Evolutionary conservation across 192 early-diverging fungal species (phyloP).

Genomic region (Phycomyces blakesleeanus): DNA sequence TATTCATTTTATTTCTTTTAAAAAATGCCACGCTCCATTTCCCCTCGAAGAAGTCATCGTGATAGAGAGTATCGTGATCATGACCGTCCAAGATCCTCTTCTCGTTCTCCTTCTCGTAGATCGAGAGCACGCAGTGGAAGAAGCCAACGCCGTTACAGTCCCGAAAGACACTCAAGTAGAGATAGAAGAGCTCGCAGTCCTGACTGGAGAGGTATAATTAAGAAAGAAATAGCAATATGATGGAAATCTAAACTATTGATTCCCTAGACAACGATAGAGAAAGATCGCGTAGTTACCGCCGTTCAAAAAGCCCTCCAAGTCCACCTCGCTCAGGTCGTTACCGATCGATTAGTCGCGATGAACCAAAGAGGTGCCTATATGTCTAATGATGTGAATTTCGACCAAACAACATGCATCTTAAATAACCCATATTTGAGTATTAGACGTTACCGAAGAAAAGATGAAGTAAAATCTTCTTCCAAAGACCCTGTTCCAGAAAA

Average conservation of each 20-base stretch:
- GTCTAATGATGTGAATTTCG: background rate
- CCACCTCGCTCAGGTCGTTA: background rate
- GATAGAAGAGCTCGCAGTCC: background rate
- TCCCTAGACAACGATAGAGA: background rate
- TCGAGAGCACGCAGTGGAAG: background rate
- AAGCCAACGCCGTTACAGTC: background rate
- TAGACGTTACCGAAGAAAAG: background rate
- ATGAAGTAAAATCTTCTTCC: background rate
- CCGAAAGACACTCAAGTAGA: conserved; percentile 1
- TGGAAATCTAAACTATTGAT: too few relatives aligned
- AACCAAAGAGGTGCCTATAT: background rate
- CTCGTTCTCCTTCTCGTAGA: conserved; percentile 17
- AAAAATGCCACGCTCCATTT: conserved; percentile 20
- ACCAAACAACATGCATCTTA: background rate
- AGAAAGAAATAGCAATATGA: too few relatives aligned
- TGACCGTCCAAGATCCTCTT: conserved; percentile 14
- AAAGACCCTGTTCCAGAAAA: background rate
- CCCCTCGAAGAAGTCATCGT: conserved; percentile 9
- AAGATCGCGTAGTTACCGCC: background rate
- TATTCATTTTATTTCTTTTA: background rate
- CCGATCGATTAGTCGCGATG: background rate
- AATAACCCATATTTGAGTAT: background rate
- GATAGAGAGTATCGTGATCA: conserved; percentile 21
- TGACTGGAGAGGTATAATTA: too few relatives aligned
- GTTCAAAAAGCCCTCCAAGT: background rate